These are phyloP conservation scores for Aureobasidium sp. DNA, from an alignment of 2,329 filamentous ascomycete genomes.

Conservation along the genomic window DNA sequence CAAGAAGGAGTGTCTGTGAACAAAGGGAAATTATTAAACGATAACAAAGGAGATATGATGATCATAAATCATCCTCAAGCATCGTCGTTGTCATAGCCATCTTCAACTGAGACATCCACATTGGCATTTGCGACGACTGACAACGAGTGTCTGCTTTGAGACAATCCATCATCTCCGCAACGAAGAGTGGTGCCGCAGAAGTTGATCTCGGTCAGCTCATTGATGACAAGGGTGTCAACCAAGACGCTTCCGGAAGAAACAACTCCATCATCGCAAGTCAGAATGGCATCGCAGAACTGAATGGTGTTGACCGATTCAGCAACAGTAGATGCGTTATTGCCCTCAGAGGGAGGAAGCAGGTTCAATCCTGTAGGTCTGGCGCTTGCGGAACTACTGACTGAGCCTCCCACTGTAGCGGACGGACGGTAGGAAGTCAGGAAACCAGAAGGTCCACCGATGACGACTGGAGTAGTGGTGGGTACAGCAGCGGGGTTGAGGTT, in stretches of 20 bases:
- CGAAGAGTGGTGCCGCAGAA: not conserved
- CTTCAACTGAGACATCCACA: not conserved
- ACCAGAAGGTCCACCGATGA: not conserved
- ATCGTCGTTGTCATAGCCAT: not conserved
- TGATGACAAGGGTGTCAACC: not conserved
- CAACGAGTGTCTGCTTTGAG: not conserved
- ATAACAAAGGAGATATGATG: not conserved
- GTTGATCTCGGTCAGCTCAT: not conserved
- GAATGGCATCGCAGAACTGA: not conserved
- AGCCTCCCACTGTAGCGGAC: not conserved
- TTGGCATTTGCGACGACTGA: not conserved
- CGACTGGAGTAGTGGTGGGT: not conserved
- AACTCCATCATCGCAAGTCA: not conserved
- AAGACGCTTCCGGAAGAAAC: not conserved
- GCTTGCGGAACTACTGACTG: not conserved
- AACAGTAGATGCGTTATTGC: not conserved
- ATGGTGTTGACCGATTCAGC: not conserved
- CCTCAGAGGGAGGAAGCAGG: not conserved
- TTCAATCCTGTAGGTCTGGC: not conserved
- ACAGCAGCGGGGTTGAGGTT: not conserved
- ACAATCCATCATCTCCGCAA: not conserved
- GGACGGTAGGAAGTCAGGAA: conserved; percentile 3
- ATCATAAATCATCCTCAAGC: not conserved
- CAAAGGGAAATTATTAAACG: not conserved
- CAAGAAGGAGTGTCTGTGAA: not conserved